phyloP scores from a whole-genome alignment of 2,329 filamentous ascomycete genomes.

The Aspergillus transmontanensis region DNA sequence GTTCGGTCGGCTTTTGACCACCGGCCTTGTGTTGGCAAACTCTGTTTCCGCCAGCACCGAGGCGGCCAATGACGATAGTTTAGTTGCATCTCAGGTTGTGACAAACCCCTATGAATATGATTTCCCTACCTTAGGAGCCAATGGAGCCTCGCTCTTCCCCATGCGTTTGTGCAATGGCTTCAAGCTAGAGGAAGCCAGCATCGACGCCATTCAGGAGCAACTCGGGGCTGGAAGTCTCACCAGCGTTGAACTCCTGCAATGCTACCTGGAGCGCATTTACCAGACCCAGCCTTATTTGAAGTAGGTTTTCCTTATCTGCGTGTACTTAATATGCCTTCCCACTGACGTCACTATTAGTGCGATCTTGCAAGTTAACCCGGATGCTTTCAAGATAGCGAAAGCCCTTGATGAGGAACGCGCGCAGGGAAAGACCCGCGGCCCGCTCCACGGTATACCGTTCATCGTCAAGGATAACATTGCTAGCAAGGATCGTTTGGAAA shows the following conservation, averaged over 20 bases:
- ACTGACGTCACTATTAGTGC: slow-evolving; percentile 23
- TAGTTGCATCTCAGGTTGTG: slow-evolving; percentile 39
- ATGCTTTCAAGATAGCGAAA: slow-evolving; percentile 63
- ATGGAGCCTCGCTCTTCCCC: slow-evolving; percentile 53
- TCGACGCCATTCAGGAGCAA: slow-evolving; percentile 66
- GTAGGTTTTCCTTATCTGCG: slow-evolving; percentile 37
- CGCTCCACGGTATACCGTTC: slow-evolving; percentile 75
- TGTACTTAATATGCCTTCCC: background rate
- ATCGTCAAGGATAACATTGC: slow-evolving; percentile 71
- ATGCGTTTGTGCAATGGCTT: slow-evolving; percentile 65
- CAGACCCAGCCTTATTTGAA: slow-evolving; percentile 68
- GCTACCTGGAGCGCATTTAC: slow-evolving; percentile 62
- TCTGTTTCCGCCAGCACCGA: slow-evolving; percentile 13
- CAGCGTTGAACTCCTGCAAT: slow-evolving; percentile 60
- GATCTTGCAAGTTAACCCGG: slow-evolving; percentile 69
- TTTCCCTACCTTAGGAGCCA: slow-evolving; percentile 41
- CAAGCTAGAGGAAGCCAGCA: slow-evolving; percentile 68
- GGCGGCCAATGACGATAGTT: slow-evolving; percentile 16
- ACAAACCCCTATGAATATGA: slow-evolving; percentile 36
- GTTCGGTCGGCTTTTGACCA: slow-evolving; percentile 21
- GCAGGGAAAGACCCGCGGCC: slow-evolving; percentile 60
- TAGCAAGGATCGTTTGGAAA: slow-evolving; percentile 70
- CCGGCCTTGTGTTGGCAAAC: slow-evolving; percentile 24
- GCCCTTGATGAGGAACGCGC: slow-evolving; percentile 63
- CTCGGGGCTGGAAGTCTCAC: slow-evolving; percentile 60